These are phyloP conservation scores for Penicillium sclerotigenum DNA, from an alignment of 2,329 filamentous ascomycete genomes.

Conservation along the genomic window DNA sequence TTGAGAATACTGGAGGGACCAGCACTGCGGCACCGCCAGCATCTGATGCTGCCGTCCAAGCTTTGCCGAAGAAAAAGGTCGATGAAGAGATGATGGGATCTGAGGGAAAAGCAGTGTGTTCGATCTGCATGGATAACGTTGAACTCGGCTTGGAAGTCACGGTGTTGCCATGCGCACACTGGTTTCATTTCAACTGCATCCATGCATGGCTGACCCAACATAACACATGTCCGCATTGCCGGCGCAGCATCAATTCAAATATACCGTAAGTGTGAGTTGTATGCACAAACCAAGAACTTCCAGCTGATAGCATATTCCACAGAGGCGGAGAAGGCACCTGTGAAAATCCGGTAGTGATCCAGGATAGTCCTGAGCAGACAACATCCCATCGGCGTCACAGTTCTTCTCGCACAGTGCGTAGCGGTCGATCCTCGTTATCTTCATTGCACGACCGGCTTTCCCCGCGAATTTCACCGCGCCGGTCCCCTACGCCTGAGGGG, in stretches of 20 bases:
- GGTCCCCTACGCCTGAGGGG: conserved; percentile 11
- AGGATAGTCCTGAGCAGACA: conserved; percentile 17
- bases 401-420: conserved; percentile 7
- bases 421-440: conserved; percentile 22
- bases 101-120: conserved; percentile 74
- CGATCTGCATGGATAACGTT: conserved; percentile 90
- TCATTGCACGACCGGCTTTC: background rate
- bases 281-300: conserved; percentile 2
- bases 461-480: background rate
- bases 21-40: conserved; percentile 81
- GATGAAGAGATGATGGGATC: conserved; percentile 66
- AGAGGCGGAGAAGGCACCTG: conserved; percentile 20
- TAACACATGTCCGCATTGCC: conserved; percentile 75
- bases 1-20: conserved; percentile 68
- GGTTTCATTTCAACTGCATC: conserved; percentile 85
- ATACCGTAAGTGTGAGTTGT: conserved; percentile 20
- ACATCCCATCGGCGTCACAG: conserved; percentile 8
- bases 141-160: conserved; percentile 69
- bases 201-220: conserved; percentile 82
- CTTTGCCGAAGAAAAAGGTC: conserved; percentile 68
- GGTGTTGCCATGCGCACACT: conserved; percentile 81
- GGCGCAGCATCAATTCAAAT: conserved; percentile 36
- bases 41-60: conserved; percentile 67
- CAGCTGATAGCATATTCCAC: conserved; percentile 9
- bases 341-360: conserved; percentile 17